Conservation (phyloP, 1,139 yeast genomes). For the Tardiomyces blankii region DNA sequence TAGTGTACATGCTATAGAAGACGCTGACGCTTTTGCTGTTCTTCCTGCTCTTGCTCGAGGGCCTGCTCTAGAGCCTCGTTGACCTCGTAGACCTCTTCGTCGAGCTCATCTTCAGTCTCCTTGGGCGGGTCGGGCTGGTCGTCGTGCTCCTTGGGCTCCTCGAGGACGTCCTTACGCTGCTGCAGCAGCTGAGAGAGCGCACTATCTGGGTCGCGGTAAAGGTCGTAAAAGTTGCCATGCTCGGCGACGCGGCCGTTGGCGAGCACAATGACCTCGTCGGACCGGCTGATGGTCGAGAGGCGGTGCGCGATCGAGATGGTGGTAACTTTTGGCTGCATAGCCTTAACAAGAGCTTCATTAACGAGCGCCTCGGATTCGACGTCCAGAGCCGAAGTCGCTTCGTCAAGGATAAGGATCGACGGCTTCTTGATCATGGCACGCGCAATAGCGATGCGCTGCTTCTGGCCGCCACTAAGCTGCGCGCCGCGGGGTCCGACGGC, state of each 20-base stretch:
- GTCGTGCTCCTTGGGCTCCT: constrained; percentile 1
- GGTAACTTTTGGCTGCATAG: constrained; percentile 60
- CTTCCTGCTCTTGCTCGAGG: too few species aligned
- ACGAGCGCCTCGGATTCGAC: constrained; percentile 81
- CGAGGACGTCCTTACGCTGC: constrained; percentile 13
- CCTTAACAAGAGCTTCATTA: constrained; percentile 45
- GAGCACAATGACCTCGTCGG: constrained; percentile 72
- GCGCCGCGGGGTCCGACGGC: constrained; percentile 81
- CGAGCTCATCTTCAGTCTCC: background rate
- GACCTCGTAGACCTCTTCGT: constrained; percentile 13
- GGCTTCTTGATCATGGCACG: constrained; percentile 70
- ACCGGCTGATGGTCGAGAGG: constrained; percentile 74
- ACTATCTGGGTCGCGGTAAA: constrained; percentile 52
- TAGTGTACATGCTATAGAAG: constrained; percentile 1
- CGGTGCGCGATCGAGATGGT: constrained; percentile 91
- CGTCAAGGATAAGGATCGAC: constrained; percentile 60
- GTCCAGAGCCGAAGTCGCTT: constrained; percentile 77
- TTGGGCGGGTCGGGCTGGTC: background rate
- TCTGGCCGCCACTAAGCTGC: constrained; percentile 80
- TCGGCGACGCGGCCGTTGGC: constrained; percentile 80
- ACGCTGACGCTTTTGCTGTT: constrained; percentile 4
- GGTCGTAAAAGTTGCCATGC: constrained; percentile 58
- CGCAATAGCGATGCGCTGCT: constrained; percentile 76
- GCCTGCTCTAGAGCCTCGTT: constrained; percentile 9
- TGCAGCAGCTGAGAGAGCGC: constrained; percentile 54